phyloP scores from a whole-genome alignment of 768 basidiomycete species.

The Hygrophoropsis aurantiaca region DNA sequence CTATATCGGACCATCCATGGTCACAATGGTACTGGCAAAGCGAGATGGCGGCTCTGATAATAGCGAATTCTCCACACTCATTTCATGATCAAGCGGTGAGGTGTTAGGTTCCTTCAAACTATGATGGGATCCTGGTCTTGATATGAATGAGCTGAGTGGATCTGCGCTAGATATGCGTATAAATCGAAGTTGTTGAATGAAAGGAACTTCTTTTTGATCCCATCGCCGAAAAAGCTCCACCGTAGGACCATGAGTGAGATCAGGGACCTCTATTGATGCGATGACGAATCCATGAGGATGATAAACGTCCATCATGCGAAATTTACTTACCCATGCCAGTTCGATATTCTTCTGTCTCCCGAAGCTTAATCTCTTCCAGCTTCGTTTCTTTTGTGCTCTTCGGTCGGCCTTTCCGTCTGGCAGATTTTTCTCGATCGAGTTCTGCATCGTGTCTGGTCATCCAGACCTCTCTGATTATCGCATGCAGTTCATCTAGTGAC shows the following conservation, averaged over 20 bases:
- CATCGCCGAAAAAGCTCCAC: slow-evolving; percentile 73
- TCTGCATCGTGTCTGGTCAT: slow-evolving; percentile 68
- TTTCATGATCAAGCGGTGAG: slow-evolving; percentile 18
- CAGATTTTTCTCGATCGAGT: slow-evolving; percentile 56
- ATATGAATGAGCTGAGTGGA: slow-evolving; percentile 47
- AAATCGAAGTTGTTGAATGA: slow-evolving; percentile 69
- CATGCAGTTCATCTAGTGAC: slow-evolving; percentile 65
- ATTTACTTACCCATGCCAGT: slow-evolving; percentile 71
- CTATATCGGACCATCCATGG: slow-evolving; percentile 34
- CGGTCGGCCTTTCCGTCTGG: slow-evolving; percentile 72
- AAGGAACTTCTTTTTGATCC: slow-evolving; percentile 77
- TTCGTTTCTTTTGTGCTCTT: slow-evolving; percentile 67
- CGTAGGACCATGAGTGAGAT: slow-evolving; percentile 71
- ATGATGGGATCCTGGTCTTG: slow-evolving; percentile 60
- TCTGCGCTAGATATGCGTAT: slow-evolving; percentile 68
- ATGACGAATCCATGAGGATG: slow-evolving; percentile 7
- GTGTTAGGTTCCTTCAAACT: slow-evolving; percentile 22
- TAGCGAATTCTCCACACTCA: slow-evolving; percentile 25
- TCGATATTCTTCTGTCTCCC: slow-evolving; percentile 71
- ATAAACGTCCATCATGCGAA: background rate
- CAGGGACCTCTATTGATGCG: slow-evolving; percentile 61
- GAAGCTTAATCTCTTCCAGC: slow-evolving; percentile 67
- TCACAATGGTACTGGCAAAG: slow-evolving; percentile 37
- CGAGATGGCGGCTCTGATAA: slow-evolving; percentile 29
- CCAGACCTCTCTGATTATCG: slow-evolving; percentile 67